These are phyloP conservation scores for Oryza brachyantha DNA, from an alignment of 176 grass and related monocot species.

Conservation along the genomic window DNA sequence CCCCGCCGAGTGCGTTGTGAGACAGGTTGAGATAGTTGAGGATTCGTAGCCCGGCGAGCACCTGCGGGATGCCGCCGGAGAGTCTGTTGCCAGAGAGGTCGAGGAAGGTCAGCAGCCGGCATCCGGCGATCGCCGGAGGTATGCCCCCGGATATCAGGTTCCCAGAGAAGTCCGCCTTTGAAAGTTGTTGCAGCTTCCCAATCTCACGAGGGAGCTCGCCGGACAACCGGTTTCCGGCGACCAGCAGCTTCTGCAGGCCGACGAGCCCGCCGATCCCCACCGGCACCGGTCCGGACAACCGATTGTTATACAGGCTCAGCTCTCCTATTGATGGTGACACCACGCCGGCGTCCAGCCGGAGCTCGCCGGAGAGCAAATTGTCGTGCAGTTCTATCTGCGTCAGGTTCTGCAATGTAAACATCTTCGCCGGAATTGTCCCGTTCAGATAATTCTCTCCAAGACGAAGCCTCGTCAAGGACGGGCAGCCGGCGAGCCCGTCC, in stretches of 20 bases:
- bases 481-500: slow-evolving; percentile 46
- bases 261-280: slow-evolving; percentile 54
- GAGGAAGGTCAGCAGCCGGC: slow-evolving; percentile 67
- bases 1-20: slow-evolving; percentile 56
- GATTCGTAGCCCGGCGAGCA: slow-evolving; percentile 54
- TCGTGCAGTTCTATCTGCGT: slow-evolving; percentile 90
- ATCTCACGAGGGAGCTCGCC: slow-evolving; percentile 57
- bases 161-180: slow-evolving; percentile 63
- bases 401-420: slow-evolving; percentile 72
- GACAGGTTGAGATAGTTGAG: slow-evolving; percentile 93
- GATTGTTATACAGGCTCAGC: slow-evolving; percentile 74
- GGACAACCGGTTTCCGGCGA: slow-evolving; percentile 57
- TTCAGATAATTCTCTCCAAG: slow-evolving; percentile 86
- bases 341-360: slow-evolving; percentile 43
- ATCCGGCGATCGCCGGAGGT: slow-evolving; percentile 51
- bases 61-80: slow-evolving; percentile 56
- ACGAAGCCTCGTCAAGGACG: slow-evolving; percentile 60
- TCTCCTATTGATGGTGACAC: slow-evolving; percentile 61
- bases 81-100: slow-evolving; percentile 72
- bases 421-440: slow-evolving; percentile 58
- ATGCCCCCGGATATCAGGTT: slow-evolving; percentile 59
- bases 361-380: slow-evolving; percentile 64
- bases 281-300: slow-evolving; percentile 54
- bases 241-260: slow-evolving; percentile 75
- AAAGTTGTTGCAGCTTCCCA: slow-evolving; percentile 64